Percentiles rank a stretch among this genome's conserved stretches.
phyloP scores from a whole-genome alignment of 331 rosid species.

The Rhamnella rubrinervis region DNA sequence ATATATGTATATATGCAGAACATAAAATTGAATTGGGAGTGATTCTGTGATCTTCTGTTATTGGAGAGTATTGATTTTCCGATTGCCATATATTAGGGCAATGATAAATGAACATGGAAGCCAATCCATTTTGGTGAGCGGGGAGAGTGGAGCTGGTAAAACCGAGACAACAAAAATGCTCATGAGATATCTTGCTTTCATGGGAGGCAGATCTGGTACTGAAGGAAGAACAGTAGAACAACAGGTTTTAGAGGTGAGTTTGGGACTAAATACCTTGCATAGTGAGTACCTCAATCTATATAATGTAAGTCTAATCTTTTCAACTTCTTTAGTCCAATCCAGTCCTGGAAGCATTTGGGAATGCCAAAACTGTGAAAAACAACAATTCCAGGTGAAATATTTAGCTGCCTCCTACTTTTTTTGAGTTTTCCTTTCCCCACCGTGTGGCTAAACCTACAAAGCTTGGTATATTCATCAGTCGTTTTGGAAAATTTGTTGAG shows the following conservation, averaged over 20 bases:
- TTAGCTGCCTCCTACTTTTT: neutral
- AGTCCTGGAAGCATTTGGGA: conserved; percentile 86
- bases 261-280: conserved; percentile 1
- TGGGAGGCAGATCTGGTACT: conserved; percentile 86
- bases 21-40: conserved; percentile 2
- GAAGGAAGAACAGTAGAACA: conserved; percentile 91
- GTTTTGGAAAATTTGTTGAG: conserved; percentile 87
- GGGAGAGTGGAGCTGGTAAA: conserved; percentile 94
- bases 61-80: neutral
- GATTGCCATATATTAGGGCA: conserved; percentile 46
- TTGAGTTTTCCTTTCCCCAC: conserved; percentile 6
- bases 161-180: conserved; percentile 91
- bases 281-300: conserved; percentile 9
- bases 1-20: conserved; percentile 28
- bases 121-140: conserved; percentile 85
- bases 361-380: conserved; percentile 86
- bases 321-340: conserved; percentile 76
- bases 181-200: conserved; percentile 87
- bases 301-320: conserved; percentile 24
- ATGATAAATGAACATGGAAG: conserved; percentile 79
- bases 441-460: conserved; percentile 24
- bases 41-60: neutral
- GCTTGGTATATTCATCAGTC: conserved; percentile 49
- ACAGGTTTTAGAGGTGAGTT: conserved; percentile 82
- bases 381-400: conserved; percentile 71